These are phyloP conservation scores for Trichophyton schoenleinii DNA, from an alignment of 2,329 filamentous ascomycete species.

Conservation along the genomic window DNA sequence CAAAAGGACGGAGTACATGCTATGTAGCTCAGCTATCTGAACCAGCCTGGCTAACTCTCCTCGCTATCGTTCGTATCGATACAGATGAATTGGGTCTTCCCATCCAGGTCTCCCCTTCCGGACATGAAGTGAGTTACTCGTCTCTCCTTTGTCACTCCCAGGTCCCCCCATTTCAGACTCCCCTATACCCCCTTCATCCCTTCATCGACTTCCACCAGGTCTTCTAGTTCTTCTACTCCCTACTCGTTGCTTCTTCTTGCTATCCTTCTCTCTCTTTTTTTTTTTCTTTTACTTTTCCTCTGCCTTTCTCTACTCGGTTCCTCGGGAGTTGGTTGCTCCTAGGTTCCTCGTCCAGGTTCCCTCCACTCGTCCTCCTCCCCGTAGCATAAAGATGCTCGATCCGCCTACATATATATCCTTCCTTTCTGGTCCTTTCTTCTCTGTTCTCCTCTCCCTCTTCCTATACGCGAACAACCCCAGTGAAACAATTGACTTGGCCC, in stretches of 20 bases:
- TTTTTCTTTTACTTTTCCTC: background rate
- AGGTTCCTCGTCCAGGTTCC: conserved; percentile 8
- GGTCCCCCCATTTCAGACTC: background rate
- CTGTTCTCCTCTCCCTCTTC: conserved; percentile 9
- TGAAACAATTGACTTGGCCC: conserved; percentile 8
- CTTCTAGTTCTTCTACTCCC: background rate
- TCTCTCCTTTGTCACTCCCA: conserved; percentile 3
- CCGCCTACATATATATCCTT: conserved; percentile 8
- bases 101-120: conserved; percentile 15
- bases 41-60: conserved; percentile 11
- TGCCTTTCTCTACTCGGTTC: conserved; percentile 9
- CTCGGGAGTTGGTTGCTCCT: background rate
- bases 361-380: conserved; percentile 6
- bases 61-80: conserved; percentile 12
- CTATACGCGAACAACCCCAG: conserved; percentile 4
- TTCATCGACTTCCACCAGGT: background rate
- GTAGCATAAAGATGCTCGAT: conserved; percentile 12
- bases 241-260: background rate
- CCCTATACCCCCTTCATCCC: background rate
- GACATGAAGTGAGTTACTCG: conserved; percentile 16
- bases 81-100: conserved; percentile 17
- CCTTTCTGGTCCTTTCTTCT: conserved; percentile 3
- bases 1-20: background rate
- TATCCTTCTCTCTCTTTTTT: background rate
- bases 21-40: background rate